phyloP scores from a whole-genome alignment of 2,329 filamentous ascomycete genomes.

The Xylaria hypoxylon region DNA sequence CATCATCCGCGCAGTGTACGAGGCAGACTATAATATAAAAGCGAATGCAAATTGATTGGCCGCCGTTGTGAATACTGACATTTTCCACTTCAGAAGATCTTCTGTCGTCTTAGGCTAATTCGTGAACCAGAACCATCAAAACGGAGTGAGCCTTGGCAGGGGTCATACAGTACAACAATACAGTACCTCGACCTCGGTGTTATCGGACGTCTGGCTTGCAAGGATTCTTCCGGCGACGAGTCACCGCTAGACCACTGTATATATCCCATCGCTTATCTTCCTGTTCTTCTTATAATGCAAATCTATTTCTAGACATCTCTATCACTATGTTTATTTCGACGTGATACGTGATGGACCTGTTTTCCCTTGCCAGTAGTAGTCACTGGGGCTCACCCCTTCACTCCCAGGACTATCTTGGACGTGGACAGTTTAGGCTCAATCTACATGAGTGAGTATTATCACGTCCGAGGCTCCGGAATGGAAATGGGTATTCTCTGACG shows the following conservation, averaged over 20 bases:
- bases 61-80: neutral
- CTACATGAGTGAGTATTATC: slow-evolving; percentile 28
- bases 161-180: slow-evolving; percentile 1
- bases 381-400: slow-evolving; percentile 54
- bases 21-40: neutral
- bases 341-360: slow-evolving; percentile 53
- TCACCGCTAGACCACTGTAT: slow-evolving; percentile 8
- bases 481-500: slow-evolving; percentile 14
- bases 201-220: slow-evolving; percentile 4
- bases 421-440: slow-evolving; percentile 22
- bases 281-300: neutral
- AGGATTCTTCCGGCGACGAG: slow-evolving; percentile 7
- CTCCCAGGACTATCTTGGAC: slow-evolving; percentile 44
- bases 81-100: slow-evolving; percentile 1
- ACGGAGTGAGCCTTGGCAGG: slow-evolving; percentile 26
- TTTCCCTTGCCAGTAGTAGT: slow-evolving; percentile 52
- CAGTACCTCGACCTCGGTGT: too few relatives aligned
- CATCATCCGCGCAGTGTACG: neutral
- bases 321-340: neutral
- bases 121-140: slow-evolving; percentile 18
- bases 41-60: slow-evolving; percentile 11
- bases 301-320: neutral
- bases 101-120: slow-evolving; percentile 34
- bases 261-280: neutral
- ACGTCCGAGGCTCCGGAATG: neutral